phyloP scores from a whole-genome alignment of 768 basidiomycete genomes.

The Auricularia auricula-judae region DNA sequence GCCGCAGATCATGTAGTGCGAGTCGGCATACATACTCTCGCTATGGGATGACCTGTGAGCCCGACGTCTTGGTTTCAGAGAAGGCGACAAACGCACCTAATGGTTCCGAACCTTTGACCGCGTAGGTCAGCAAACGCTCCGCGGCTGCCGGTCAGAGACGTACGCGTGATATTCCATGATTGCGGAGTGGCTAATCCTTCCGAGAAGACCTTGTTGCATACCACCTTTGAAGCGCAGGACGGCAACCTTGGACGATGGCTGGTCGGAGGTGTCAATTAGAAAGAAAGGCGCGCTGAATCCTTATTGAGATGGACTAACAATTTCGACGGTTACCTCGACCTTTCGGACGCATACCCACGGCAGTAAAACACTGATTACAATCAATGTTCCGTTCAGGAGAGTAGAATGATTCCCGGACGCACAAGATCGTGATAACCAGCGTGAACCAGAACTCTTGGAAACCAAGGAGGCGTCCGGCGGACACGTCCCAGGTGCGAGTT shows the following conservation, averaged over 20 bases:
- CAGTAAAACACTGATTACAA: constrained; percentile 3
- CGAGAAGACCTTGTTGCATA: constrained; percentile 13
- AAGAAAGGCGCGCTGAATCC: not conserved
- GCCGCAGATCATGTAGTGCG: constrained; percentile 14
- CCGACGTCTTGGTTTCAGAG: not conserved
- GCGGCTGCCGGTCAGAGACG: not conserved
- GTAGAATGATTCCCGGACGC: not conserved
- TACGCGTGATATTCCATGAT: constrained; percentile 13
- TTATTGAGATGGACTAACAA: constrained; percentile 1
- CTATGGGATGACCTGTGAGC: constrained; percentile 3
- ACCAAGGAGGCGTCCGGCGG: constrained; percentile 5
- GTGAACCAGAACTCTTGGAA: constrained; percentile 12
- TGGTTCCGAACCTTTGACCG: constrained; percentile 10
- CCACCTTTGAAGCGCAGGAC: constrained; percentile 12
- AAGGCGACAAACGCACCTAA: constrained; percentile 34
- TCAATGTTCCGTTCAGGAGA: no score
- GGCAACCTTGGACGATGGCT: constrained; percentile 11
- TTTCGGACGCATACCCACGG: constrained; percentile 11
- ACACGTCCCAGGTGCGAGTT: constrained; percentile 6
- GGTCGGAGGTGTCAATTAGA: not conserved
- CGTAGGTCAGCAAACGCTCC: not conserved
- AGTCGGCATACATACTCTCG: constrained; percentile 7
- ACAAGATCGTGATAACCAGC: constrained; percentile 10
- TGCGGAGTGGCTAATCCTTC: constrained; percentile 9
- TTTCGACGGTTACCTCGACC: constrained; percentile 11